These are phyloP conservation scores for Lentinula aciculospora DNA, from an alignment of 768 basidiomycete species.

Conservation along the genomic window DNA sequence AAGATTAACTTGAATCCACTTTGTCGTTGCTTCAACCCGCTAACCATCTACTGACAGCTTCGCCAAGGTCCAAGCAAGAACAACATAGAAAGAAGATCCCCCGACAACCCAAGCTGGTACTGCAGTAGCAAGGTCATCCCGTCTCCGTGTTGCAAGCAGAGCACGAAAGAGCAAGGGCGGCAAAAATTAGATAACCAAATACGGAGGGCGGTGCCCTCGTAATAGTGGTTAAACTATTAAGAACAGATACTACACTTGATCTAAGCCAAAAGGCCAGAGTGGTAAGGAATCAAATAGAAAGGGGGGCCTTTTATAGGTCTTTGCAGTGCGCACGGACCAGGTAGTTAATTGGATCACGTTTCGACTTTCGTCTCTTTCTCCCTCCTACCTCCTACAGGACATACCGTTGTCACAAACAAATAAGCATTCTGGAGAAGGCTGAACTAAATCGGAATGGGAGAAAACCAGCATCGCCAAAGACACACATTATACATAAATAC, in stretches of 20 bases:
- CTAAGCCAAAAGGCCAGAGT: conserved; percentile 96
- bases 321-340: not conserved
- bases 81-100: conserved; percentile 35
- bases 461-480: no score
- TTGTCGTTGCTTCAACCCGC: not conserved
- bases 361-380: not conserved
- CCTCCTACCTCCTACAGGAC: not conserved
- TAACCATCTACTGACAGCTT: not conserved
- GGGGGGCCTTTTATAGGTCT: not conserved
- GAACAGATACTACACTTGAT: conserved; percentile 98
- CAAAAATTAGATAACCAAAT: conserved; percentile 49
- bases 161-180: conserved; percentile 43
- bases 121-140: conserved; percentile 54
- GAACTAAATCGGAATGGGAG: no score
- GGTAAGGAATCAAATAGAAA: conserved; percentile 40
- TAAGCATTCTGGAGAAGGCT: not conserved
- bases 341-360: not conserved
- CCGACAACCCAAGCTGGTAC: conserved; percentile 58
- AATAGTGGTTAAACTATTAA: conserved; percentile 14
- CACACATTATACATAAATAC: no score
- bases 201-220: conserved; percentile 11
- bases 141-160: conserved; percentile 54
- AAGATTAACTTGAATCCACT: no score
- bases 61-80: not conserved
- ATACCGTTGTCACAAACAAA: not conserved